These are phyloP conservation scores for Ganoderma meredithae DNA, from an alignment of 1,284 basidiomycete species.

Conservation along the genomic window DNA sequence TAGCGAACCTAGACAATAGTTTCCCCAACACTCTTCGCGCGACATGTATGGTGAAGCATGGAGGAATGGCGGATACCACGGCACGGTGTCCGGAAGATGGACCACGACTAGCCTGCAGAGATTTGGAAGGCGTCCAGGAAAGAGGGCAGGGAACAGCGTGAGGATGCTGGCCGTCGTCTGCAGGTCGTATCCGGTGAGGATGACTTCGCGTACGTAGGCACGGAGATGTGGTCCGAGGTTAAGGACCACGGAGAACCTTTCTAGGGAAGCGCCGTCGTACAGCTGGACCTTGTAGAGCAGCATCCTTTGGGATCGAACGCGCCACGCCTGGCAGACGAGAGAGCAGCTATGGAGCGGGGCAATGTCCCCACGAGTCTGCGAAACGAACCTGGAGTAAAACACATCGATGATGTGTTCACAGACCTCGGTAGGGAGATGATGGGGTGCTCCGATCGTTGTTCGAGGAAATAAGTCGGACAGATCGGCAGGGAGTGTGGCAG, in stretches of 20 bases:
- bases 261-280: background rate
- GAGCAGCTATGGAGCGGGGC: background rate
- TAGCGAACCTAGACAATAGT: too few species aligned
- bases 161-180: background rate
- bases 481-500: too few species aligned
- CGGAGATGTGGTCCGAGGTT: background rate
- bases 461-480: too few species aligned
- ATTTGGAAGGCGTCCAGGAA: background rate
- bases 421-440: background rate
- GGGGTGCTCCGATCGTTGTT: too few species aligned
- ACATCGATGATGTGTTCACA: conserved; percentile 4
- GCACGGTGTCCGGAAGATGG: background rate
- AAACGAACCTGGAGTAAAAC: background rate
- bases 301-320: background rate
- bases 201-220: background rate
- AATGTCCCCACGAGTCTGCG: background rate
- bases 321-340: background rate
- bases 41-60: too few species aligned
- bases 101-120: background rate
- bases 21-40: too few species aligned
- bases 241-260: background rate
- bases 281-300: background rate
- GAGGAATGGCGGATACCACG: background rate
- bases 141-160: background rate
- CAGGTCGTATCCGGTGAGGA: background rate